Evolutionary conservation across 2,329 filamentous ascomycete species (phyloP).

Genomic region (Clonostachys byssicola): DNA sequence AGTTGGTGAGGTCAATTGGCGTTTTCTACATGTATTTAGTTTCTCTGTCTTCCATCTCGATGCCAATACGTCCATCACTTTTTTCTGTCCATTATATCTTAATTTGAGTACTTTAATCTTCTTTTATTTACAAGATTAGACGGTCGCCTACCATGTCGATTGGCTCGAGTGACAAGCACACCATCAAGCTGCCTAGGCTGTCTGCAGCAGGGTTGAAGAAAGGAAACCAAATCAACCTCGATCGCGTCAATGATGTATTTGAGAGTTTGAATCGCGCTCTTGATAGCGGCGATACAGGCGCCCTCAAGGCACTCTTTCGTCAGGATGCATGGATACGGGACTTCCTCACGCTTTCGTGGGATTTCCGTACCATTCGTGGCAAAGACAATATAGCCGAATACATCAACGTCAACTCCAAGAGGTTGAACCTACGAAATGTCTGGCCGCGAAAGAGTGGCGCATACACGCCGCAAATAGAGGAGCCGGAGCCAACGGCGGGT

Average conservation of each 20-base stretch:
- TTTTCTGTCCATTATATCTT: no score
- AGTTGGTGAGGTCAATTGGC: no score
- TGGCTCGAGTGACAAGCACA: neutral
- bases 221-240: neutral
- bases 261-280: neutral
- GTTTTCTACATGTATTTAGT: no score
- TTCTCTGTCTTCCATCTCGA: no score
- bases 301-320: constrained; percentile 10
- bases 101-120: no score
- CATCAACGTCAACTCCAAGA: neutral
- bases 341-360: constrained; percentile 16
- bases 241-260: neutral
- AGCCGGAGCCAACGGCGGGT: constrained; percentile 1
- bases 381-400: constrained; percentile 6
- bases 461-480: constrained; percentile 1
- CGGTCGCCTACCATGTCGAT: neutral
- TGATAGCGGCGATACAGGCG: neutral
- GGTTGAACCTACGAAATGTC: neutral
- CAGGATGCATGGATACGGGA: constrained; percentile 18
- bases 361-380: constrained; percentile 14
- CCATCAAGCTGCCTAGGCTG: neutral
- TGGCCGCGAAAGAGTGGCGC: constrained; percentile 1
- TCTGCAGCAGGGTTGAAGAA: neutral
- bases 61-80: no score
- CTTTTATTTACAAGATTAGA: neutral